Conservation (phyloP, 2,329 filamentous ascomycete genomes). For the Stachybotrys echinatus region DNA sequence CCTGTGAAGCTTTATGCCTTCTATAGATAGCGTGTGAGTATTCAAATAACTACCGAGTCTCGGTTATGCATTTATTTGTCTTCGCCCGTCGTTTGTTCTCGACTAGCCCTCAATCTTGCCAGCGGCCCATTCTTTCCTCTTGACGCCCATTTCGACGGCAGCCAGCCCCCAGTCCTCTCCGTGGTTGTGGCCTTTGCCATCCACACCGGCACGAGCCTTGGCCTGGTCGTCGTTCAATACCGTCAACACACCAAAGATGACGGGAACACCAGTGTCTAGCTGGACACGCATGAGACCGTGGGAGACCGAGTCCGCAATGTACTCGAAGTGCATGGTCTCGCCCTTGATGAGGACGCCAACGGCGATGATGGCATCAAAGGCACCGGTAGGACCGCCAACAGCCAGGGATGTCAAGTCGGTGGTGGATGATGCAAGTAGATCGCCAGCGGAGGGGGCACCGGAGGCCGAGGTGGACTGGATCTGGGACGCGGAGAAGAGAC, state of each 20-base stretch:
- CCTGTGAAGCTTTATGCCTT: too few relatives aligned
- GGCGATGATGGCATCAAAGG: constrained; percentile 92
- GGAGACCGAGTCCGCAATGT: constrained; percentile 87
- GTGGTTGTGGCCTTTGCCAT: constrained; percentile 73
- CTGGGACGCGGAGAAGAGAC: constrained; percentile 80
- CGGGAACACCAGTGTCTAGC: constrained; percentile 80
- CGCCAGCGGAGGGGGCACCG: constrained; percentile 61
- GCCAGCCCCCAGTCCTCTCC: constrained; percentile 94
- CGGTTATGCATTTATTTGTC: too few relatives aligned
- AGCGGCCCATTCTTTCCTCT: constrained; percentile 76
- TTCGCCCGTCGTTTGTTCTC: too few relatives aligned
- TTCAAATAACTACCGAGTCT: neutral
- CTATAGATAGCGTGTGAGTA: too few relatives aligned
- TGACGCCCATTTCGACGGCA: constrained; percentile 88
- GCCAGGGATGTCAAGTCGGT: constrained; percentile 58
- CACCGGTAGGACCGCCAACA: constrained; percentile 39
- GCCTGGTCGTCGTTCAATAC: constrained; percentile 87
- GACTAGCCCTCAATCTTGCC: constrained; percentile 51
- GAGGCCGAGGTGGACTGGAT: constrained; percentile 64
- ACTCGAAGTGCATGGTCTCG: constrained; percentile 99
- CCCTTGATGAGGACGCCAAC: constrained; percentile 97
- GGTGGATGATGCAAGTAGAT: constrained; percentile 66
- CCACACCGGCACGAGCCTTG: constrained; percentile 72
- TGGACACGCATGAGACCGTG: constrained; percentile 94
- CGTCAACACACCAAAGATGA: constrained; percentile 89